Evolutionary conservation across 139 green algal species (phyloP).

Genomic region (Micromonas pusilla): DNA sequence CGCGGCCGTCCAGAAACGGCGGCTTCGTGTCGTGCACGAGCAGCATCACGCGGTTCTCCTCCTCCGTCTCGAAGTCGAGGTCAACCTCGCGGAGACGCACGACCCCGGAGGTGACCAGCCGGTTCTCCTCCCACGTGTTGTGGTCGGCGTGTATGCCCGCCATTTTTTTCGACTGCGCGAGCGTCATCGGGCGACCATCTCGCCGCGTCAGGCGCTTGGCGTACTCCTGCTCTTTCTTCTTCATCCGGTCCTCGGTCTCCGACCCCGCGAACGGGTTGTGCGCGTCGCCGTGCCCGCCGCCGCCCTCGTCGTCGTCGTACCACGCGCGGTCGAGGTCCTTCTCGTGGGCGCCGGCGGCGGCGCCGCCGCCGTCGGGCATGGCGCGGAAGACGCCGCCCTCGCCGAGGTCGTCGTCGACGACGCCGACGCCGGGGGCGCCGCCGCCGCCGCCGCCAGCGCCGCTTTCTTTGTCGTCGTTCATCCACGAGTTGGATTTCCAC

Average conservation of each 20-base stretch:
- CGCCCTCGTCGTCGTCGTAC: constrained; percentile 27
- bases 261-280: constrained; percentile 9
- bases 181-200: constrained; percentile 79
- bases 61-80: constrained; percentile 74
- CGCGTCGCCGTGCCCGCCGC: constrained; percentile 11
- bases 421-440: not conserved
- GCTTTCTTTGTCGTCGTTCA: not conserved
- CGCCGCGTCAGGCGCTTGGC: constrained; percentile 59
- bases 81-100: constrained; percentile 52
- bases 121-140: constrained; percentile 90
- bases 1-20: constrained; percentile 87
- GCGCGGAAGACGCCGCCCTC: not conserved
- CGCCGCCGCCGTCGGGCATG: not conserved
- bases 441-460: not conserved
- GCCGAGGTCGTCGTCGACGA: constrained; percentile 14
- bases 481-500: constrained; percentile 12
- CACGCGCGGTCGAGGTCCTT: constrained; percentile 22
- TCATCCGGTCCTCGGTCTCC: not conserved
- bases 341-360: not conserved
- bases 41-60: constrained; percentile 75
- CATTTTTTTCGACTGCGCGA: constrained; percentile 73
- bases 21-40: constrained; percentile 95
- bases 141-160: constrained; percentile 81
- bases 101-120: constrained; percentile 79
- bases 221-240: constrained; percentile 57